Conservation (phyloP, 139 green algal genomes). For the Diplosphaera chodatii region DNA sequence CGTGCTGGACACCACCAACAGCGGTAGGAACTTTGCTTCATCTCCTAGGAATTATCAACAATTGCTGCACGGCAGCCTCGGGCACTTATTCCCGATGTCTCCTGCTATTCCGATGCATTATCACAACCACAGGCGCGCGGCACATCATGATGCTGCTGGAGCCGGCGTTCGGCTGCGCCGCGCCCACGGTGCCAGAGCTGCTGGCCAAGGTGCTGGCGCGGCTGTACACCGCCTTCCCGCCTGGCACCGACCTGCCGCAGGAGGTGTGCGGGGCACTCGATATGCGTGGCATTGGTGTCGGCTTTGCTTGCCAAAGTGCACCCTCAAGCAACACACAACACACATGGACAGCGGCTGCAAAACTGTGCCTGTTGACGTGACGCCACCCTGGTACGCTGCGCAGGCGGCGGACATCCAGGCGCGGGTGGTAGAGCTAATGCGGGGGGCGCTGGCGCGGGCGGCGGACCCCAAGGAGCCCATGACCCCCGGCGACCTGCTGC, state of each 20-base stretch:
- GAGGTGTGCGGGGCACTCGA: too few relatives aligned
- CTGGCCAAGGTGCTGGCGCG: conserved; percentile 23
- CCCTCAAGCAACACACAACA: too few relatives aligned
- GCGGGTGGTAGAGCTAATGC: conserved; percentile 23
- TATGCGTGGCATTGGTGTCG: too few relatives aligned
- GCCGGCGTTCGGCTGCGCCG: conserved; percentile 23
- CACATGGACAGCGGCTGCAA: too few relatives aligned
- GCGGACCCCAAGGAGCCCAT: conserved; percentile 1
- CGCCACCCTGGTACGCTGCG: too few relatives aligned
- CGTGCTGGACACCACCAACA: conserved; percentile 14
- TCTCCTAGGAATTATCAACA: too few relatives aligned
- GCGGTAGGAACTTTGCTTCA: too few relatives aligned
- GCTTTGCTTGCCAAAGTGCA: too few relatives aligned
- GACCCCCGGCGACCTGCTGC: conserved; percentile 10
- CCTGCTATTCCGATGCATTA: too few relatives aligned
- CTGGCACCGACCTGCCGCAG: not conserved
- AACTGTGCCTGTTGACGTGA: too few relatives aligned
- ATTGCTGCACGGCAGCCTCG: too few relatives aligned
- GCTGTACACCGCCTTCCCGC: conserved; percentile 13
- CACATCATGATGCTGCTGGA: conserved; percentile 46
- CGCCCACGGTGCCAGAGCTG: conserved; percentile 18
- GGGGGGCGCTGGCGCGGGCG: not conserved
- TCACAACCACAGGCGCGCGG: not conserved
- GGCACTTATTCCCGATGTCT: too few relatives aligned
- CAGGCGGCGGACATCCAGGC: conserved; percentile 1